These are phyloP conservation scores for Termitomyces sp. DNA, from an alignment of 768 basidiomycete species.

Conservation along the genomic window DNA sequence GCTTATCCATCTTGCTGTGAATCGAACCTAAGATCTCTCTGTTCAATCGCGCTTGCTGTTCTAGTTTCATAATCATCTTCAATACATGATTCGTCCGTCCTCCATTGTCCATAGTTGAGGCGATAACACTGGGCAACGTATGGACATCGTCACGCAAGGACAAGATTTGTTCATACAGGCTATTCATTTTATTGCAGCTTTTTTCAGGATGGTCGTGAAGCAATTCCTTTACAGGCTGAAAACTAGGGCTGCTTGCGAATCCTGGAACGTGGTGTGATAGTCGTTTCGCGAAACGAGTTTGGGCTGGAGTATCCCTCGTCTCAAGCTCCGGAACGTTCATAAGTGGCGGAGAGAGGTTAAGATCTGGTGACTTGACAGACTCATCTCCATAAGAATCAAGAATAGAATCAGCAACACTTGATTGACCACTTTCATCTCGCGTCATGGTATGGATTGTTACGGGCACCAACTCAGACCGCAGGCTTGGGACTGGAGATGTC, in stretches of 20 bases:
- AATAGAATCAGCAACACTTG: slow-evolving; percentile 17
- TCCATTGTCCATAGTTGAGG: neutral
- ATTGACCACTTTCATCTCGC: slow-evolving; percentile 9
- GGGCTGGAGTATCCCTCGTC: neutral
- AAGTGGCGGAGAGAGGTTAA: neutral
- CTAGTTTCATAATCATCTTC: slow-evolving; percentile 9
- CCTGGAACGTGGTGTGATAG: neutral
- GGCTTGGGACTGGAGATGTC: slow-evolving; percentile 8
- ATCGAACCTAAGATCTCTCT: slow-evolving; percentile 5
- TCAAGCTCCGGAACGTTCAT: neutral
- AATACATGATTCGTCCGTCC: slow-evolving; percentile 1
- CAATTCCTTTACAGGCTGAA: slow-evolving; percentile 5
- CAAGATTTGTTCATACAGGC: slow-evolving; percentile 7
- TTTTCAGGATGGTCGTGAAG: slow-evolving; percentile 6
- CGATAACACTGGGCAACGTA: slow-evolving; percentile 8
- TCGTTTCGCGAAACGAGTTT: neutral
- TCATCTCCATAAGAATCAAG: slow-evolving; percentile 18
- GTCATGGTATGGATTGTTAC: neutral
- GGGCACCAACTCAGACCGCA: neutral
- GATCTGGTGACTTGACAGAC: neutral
- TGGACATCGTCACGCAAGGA: slow-evolving; percentile 11
- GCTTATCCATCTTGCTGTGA: slow-evolving; percentile 1
- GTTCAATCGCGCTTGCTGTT: slow-evolving; percentile 6
- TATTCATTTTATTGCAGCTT: slow-evolving; percentile 1
- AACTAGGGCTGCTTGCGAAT: neutral